These are phyloP conservation scores for Cutaneotrichosporon cutaneum DNA, from an alignment of 1,284 basidiomycete genomes.

Conservation along the genomic window DNA sequence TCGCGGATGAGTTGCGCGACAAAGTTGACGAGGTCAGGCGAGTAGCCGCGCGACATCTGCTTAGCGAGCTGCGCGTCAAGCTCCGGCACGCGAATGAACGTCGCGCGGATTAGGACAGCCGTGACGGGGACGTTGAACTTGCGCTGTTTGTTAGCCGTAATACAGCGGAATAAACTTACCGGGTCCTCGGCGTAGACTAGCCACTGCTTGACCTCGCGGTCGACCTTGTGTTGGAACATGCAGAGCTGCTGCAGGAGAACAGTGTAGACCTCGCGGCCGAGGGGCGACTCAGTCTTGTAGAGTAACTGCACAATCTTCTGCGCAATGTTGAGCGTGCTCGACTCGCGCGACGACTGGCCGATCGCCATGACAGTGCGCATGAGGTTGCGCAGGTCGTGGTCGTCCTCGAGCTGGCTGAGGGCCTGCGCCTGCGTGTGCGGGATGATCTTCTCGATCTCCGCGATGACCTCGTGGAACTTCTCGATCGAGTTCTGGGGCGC, in stretches of 20 bases:
- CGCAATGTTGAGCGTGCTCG: conserved; percentile 86
- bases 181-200: conserved; percentile 95
- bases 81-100: conserved; percentile 73
- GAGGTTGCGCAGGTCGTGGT: conserved; percentile 80
- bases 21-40: conserved; percentile 76
- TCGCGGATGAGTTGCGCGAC: conserved; percentile 81
- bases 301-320: conserved; percentile 63
- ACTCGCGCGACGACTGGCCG: conserved; percentile 75
- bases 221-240: conserved; percentile 83
- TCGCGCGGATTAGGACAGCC: conserved; percentile 77
- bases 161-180: conserved; percentile 32
- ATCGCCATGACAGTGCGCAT: conserved; percentile 77
- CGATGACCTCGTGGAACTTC: conserved; percentile 62
- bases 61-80: conserved; percentile 92
- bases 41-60: conserved; percentile 70
- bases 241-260: conserved; percentile 86
- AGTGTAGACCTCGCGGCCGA: conserved; percentile 89
- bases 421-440: conserved; percentile 64
- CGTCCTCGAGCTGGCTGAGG: conserved; percentile 68
- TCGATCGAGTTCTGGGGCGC: conserved; percentile 46
- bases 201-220: conserved; percentile 96
- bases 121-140: conserved; percentile 97
- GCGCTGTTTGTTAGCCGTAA: conserved; percentile 52
- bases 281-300: conserved; percentile 77
- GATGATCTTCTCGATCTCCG: conserved; percentile 77